Conservation (phyloP, 805 yeast genomes). For the Komagataella kurtzmanii region DNA sequence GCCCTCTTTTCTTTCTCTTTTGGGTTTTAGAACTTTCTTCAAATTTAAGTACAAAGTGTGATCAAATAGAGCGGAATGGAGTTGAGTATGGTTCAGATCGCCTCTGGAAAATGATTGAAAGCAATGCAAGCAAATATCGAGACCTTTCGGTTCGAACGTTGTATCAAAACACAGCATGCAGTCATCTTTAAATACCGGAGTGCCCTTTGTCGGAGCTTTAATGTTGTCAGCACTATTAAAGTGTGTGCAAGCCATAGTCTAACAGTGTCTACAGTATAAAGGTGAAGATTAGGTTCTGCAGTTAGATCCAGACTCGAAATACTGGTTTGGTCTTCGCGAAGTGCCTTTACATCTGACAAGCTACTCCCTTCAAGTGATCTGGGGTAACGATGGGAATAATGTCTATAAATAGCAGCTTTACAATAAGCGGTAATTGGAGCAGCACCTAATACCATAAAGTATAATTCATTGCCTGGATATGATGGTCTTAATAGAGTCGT, state of each 20-base stretch:
- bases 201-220: neutral
- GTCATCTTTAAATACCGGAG: constrained; percentile 67
- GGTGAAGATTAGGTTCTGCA: no score
- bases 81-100: constrained; percentile 32
- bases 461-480: no score
- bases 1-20: constrained; percentile 10
- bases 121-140: constrained; percentile 67
- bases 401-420: no score
- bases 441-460: no score
- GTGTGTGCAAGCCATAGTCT: neutral
- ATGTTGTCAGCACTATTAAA: neutral
- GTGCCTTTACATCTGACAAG: no score
- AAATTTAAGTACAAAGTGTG: constrained; percentile 53
- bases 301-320: no score
- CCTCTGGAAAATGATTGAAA: constrained; percentile 54
- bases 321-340: no score
- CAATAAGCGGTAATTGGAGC: no score
- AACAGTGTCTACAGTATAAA: neutral
- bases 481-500: neutral
- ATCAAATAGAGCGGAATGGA: constrained; percentile 38
- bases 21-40: constrained; percentile 33
- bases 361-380: neutral
- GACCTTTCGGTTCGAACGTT: constrained; percentile 36
- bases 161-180: constrained; percentile 80
- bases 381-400: neutral